Evolutionary conservation across 2,329 filamentous ascomycete species (phyloP), one percentile per base, ranked within the genome.

Genomic region (Ceratocystis colombiana): DNA sequence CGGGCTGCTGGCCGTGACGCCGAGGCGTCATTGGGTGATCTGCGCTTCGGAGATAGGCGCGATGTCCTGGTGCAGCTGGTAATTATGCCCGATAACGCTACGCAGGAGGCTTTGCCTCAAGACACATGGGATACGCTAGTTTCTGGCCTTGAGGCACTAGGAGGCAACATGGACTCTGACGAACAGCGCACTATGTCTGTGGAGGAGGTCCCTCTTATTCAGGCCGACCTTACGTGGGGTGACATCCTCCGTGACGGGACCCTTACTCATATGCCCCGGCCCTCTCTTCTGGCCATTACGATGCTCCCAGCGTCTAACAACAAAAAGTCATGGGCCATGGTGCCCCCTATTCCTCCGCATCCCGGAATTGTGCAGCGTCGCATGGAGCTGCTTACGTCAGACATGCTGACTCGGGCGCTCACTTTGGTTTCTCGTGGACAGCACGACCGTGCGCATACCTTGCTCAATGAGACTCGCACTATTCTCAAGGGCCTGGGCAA

Each of bases 61-160:
- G 94, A 97, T 74, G 88, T 99, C 67, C 81, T 99, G 3, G 92
- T 99, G 3, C 94, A 99, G 75, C 82, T 99, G 5, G 90, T 92
- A 37, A 96, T 99, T 70, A 81, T 90, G 44, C 90, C 94, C 0
- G 94, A 99, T 74, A 94, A 84, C 69, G 81, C 88, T 1, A 84
- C 84, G 0, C 88, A 90, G 68, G 94, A 99, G 69, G 86, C 90
- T 71, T 80, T 95, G 50, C 92, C 92, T 5, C 89, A 96, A 72
- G 94, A 99, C 73, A 87, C 92, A 0, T 99, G 94, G 94, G 94
- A 97, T 76, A 94, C 90, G 62, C 93, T 99, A 68, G 90, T 99
- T 22, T 97, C 94, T 4, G 93, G 93, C 0, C 78, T 99, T 10
- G 94, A 99, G 76, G 94, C 93, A 2, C 83, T 99, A 1, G 91